These are phyloP conservation scores for Penicillium sp. DNA, from an alignment of 2,329 filamentous ascomycete genomes.

Conservation along the genomic window DNA sequence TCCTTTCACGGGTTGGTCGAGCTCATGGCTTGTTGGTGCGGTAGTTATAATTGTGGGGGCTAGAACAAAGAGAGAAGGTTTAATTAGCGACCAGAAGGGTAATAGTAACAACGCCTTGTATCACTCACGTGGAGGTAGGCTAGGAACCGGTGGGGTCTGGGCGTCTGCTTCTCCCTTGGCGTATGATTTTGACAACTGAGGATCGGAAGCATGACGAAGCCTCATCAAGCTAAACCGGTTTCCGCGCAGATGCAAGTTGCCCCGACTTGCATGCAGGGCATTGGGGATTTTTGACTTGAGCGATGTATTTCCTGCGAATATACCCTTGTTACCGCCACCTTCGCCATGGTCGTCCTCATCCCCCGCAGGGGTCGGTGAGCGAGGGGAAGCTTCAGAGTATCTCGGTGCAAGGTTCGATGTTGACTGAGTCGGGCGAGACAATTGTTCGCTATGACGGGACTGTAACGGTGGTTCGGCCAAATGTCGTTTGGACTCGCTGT, in stretches of 20 bases:
- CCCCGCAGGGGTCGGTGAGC: slow-evolving; percentile 27
- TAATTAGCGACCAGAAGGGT: slow-evolving; percentile 12
- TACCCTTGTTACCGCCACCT: slow-evolving; percentile 14
- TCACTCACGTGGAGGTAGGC: slow-evolving; percentile 44
- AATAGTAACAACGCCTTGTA: background rate
- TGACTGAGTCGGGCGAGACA: slow-evolving; percentile 39
- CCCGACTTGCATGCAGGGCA: slow-evolving; percentile 23
- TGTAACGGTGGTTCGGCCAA: slow-evolving; percentile 34
- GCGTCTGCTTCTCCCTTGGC: slow-evolving; percentile 63
- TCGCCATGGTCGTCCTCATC: slow-evolving; percentile 25
- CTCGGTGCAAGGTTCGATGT: slow-evolving; percentile 34
- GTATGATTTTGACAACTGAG: slow-evolving; percentile 80
- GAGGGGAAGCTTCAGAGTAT: slow-evolving; percentile 42
- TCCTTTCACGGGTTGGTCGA: slow-evolving; percentile 51
- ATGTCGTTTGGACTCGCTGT: slow-evolving; percentile 41
- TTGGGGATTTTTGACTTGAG: slow-evolving; percentile 24
- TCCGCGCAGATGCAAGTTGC: slow-evolving; percentile 35
- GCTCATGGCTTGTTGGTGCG: slow-evolving; percentile 73
- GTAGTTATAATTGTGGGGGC: slow-evolving; percentile 84
- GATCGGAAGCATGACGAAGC: slow-evolving; percentile 91
- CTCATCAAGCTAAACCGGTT: slow-evolving; percentile 72
- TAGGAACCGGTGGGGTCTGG: slow-evolving; percentile 48
- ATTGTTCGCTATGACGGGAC: slow-evolving; percentile 43
- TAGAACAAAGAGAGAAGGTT: slow-evolving; percentile 24
- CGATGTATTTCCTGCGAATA: slow-evolving; percentile 23